Evolutionary conservation across 108 stramenopile genomes (phyloP).

Genomic region (Fragilaria crotonensis): DNA sequence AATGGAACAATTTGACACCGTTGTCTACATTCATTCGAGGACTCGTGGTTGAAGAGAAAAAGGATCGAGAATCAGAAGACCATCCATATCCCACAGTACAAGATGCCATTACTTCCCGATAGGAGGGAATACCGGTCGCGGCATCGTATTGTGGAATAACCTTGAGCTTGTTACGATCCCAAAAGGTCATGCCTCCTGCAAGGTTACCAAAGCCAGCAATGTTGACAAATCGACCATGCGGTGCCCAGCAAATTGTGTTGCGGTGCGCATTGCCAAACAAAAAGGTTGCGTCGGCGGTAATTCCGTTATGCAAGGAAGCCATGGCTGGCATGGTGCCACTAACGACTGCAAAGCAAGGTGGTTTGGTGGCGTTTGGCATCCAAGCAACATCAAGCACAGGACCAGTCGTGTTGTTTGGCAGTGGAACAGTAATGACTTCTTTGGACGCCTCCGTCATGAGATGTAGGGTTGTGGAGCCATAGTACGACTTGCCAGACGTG

Average conservation of each 20-base stretch:
- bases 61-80: constrained; percentile 87
- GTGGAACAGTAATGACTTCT: constrained; percentile 53
- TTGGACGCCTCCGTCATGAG: constrained; percentile 54
- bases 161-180: constrained; percentile 89
- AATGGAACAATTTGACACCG: constrained; percentile 78
- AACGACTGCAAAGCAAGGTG: constrained; percentile 75
- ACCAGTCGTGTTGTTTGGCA: constrained; percentile 49
- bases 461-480: constrained; percentile 87
- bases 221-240: constrained; percentile 87
- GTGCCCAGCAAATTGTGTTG: constrained; percentile 83
- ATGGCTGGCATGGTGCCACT: constrained; percentile 90
- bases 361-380: constrained; percentile 77
- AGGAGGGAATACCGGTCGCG: constrained; percentile 9
- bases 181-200: constrained; percentile 93
- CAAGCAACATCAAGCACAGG: constrained; percentile 80
- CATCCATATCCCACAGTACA: constrained; percentile 83
- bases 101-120: constrained; percentile 4
- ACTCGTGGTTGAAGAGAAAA: constrained; percentile 84
- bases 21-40: constrained; percentile 99
- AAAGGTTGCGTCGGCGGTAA: constrained; percentile 86
- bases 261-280: constrained; percentile 90
- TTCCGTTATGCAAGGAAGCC: constrained; percentile 86
- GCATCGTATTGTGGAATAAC: constrained; percentile 45
- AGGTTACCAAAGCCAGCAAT: constrained; percentile 84
- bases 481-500: constrained; percentile 88